A percentile compares a stretch with the other conserved stretches of the same genome.
Evolutionary conservation across 2,329 filamentous ascomycete genomes (phyloP).

Genomic region (Colletotrichum gigasporum): DNA sequence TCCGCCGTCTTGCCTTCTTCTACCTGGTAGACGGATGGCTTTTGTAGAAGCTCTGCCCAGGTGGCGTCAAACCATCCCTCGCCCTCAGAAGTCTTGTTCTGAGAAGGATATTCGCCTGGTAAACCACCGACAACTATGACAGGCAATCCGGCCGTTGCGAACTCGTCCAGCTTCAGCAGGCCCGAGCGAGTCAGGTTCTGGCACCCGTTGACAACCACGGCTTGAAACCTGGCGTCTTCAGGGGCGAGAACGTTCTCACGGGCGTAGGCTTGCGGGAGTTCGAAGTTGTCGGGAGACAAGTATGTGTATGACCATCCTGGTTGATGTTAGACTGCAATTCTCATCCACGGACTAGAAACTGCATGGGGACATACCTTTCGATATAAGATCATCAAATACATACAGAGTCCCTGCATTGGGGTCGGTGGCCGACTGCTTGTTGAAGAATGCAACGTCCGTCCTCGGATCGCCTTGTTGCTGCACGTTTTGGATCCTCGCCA

Average conservation of each 20-base stretch:
- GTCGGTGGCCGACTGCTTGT: slow-evolving; percentile 11
- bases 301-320: slow-evolving; percentile 54
- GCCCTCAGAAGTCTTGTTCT: not conserved
- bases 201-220: slow-evolving; percentile 48
- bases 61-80: not conserved
- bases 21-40: slow-evolving; percentile 12
- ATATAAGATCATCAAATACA: slow-evolving; percentile 42
- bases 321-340: not conserved
- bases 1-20: not conserved
- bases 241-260: slow-evolving; percentile 47
- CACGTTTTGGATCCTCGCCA: slow-evolving; percentile 47
- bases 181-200: slow-evolving; percentile 47
- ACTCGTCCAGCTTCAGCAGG: slow-evolving; percentile 43
- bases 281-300: slow-evolving; percentile 54
- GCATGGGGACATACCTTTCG: slow-evolving; percentile 13
- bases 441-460: slow-evolving; percentile 7
- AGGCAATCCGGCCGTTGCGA: slow-evolving; percentile 49
- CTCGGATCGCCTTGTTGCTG: slow-evolving; percentile 47
- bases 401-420: not conserved
- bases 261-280: slow-evolving; percentile 47
- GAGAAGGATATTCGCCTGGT: not conserved
- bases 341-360: not conserved
- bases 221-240: slow-evolving; percentile 49
- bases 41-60: not conserved
- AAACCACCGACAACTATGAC: slow-evolving; percentile 44